Base-by-base conservation (phyloP, 495 filamentous ascomycete species). In the Pyrenula massariospora region DNA sequence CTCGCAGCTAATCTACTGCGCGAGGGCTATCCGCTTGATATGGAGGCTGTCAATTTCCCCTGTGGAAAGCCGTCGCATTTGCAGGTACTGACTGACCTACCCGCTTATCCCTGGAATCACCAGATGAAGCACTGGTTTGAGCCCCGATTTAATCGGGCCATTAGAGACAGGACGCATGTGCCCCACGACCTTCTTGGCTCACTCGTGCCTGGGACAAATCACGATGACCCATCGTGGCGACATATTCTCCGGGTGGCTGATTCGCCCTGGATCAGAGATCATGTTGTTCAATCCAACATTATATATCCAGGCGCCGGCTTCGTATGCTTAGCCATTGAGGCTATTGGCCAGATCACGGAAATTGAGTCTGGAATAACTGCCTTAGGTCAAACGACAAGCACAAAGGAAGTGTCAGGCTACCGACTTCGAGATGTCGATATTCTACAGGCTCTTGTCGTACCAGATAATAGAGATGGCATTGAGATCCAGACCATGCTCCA, bases 241-340 rank as follows among this genome's bases (percentile, higher is more conserved):
- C 56, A 60, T 10, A 50, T 54, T 19, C 48, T 72, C 50, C 60
- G 61, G 15, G 52, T 61, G 1, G 58, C 56, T n/a, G 69, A 66
- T 23, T 58, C 58, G 5, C 71, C 71, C 8, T 75, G 72, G 72
- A 50, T 73, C 10, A 50, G 56, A 1, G 71, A 70, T 15, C 72
- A 75, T 48, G 59, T 31, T 10, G 62, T 75, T 22, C 66, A 72
- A 19, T 64, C 57, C 15, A 62, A 61, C 52, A 61, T 63, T 24
- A 67, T 86, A 1, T 84, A 75, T 60, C 84, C 84, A 1, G 73
- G 70, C 53, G 73, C 81, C 15, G 79, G 76, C 2, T 83, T 74
- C 54, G 56, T 84, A 50, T 63, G 69, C 20, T 80, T 82, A 74
- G 81, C 76, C 1, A 60, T 84, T 1, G 82, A 86, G 60, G 80